Evolutionary conservation across 305 asterid genomes (phyloP), one percentile per base, ranked within the genome.

Genomic region (Ajuga reptans): DNA sequence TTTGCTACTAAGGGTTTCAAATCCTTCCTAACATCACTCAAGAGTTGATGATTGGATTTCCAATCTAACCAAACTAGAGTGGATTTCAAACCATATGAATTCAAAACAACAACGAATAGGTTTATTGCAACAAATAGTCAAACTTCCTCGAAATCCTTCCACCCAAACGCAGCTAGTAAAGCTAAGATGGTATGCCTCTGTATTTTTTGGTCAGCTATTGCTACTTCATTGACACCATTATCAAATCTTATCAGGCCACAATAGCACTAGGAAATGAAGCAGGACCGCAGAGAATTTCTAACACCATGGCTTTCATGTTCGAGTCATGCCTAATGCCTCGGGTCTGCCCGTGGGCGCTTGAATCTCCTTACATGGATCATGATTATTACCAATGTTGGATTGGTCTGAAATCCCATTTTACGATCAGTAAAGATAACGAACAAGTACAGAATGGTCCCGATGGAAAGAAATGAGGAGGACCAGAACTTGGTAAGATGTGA

Each of bases 341-440:
- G 71, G 90, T 91, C 34, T 91, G 96, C 77, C 84, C 81, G 0
- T 93, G 99, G 97, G 96, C 90, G 1, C 90, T 93, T 9, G 95
- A 89, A 33, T 87, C 96, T 52, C 95, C 93, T 3, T 68, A 70
- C 75, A 84, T 83, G 83, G 99, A 91, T 79, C 91, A 68, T 53
- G 91, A 87, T 73, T 93, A 93, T 63, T 90, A 93, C 79, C 96
- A 85, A 34, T 93, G 99, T 77, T 93, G 99, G 97, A 89, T 89
- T 17, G 96, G 99, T 49, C 68, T 93, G 84, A 91, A 86, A 78
- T 87, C 99, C 59, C 99, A 89, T 83, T 93, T 93, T 72, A 74
- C 83, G 4, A 34, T 52, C 52, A 34, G 70, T 2, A 78, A 69
- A 53, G 75, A 75, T 69, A 39, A 46, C n/a, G 45, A 16, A 43